Conservation (phyloP, 164 flowering plant genomes). For the Annona cherimola region DNA sequence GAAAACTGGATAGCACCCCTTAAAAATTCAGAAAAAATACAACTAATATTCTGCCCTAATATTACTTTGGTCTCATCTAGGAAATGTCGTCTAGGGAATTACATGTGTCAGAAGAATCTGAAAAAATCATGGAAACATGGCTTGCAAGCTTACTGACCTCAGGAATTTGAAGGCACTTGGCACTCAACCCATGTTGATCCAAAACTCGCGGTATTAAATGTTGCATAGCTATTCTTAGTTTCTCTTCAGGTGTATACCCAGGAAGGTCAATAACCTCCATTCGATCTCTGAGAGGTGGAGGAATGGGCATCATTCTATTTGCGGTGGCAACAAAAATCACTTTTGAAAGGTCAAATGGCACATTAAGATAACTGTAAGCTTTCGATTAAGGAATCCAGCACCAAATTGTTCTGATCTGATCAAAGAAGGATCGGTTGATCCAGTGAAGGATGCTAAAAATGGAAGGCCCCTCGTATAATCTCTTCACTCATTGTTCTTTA, state of each 20-base stretch:
- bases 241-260: constrained; percentile 98
- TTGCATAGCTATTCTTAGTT: constrained; percentile 79
- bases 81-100: no score
- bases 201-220: constrained; percentile 93
- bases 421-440: neutral
- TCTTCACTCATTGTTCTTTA: no score
- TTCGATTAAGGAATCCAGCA: constrained; percentile 44
- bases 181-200: constrained; percentile 89
- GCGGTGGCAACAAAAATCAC: constrained; percentile 97
- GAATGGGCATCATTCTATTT: constrained; percentile 86
- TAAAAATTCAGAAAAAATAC: neutral
- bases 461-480: no score
- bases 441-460: neutral
- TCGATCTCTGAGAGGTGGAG: constrained; percentile 91
- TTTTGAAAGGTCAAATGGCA: constrained; percentile 96
- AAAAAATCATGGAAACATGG: neutral
- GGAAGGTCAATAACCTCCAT: constrained; percentile 99
- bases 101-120: neutral
- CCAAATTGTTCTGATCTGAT: neutral
- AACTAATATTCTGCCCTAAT: neutral
- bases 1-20: neutral
- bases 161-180: constrained; percentile 77
- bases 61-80: neutral
- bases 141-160: constrained; percentile 51
- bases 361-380: constrained; percentile 82